Conservation (phyloP, 768 basidiomycete genomes). For the Termitomyces sp. region DNA sequence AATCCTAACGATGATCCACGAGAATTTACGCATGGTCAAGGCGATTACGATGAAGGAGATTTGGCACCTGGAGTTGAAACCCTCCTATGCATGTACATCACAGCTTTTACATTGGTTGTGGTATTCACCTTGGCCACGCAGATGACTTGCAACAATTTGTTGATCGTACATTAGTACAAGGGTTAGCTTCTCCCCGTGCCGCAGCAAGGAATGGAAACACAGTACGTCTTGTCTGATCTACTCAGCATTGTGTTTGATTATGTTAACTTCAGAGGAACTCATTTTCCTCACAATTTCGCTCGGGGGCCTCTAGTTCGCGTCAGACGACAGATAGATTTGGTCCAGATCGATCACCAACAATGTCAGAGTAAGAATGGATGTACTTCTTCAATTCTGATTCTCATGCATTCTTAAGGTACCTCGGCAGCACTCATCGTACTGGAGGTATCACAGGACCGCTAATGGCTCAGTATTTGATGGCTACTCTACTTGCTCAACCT, state of each 20-base stretch:
- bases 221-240: not conserved
- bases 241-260: not conserved
- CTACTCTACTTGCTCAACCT: slow-evolving; percentile 48
- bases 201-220: not conserved
- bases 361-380: slow-evolving; percentile 45
- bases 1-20: slow-evolving; percentile 73
- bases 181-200: slow-evolving; percentile 3
- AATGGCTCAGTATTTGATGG: slow-evolving; percentile 71
- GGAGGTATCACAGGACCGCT: slow-evolving; percentile 45
- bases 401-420: slow-evolving; percentile 20
- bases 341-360: slow-evolving; percentile 30
- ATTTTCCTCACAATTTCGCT: slow-evolving; percentile 12
- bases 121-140: slow-evolving; percentile 10
- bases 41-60: slow-evolving; percentile 21
- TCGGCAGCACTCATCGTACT: slow-evolving; percentile 22
- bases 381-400: not conserved
- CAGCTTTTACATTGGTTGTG: not conserved
- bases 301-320: slow-evolving; percentile 9
- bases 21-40: slow-evolving; percentile 40
- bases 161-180: slow-evolving; percentile 25
- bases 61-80: slow-evolving; percentile 36
- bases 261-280: slow-evolving; percentile 7
- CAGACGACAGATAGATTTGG: not conserved
- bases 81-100: slow-evolving; percentile 39
- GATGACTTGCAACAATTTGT: slow-evolving; percentile 31